Percentiles rank a stretch among this genome's conserved stretches.
Evolutionary conservation across 2,329 filamentous ascomycete genomes (phyloP).

Genomic region (Zelopaecilomyces penicillatus): DNA sequence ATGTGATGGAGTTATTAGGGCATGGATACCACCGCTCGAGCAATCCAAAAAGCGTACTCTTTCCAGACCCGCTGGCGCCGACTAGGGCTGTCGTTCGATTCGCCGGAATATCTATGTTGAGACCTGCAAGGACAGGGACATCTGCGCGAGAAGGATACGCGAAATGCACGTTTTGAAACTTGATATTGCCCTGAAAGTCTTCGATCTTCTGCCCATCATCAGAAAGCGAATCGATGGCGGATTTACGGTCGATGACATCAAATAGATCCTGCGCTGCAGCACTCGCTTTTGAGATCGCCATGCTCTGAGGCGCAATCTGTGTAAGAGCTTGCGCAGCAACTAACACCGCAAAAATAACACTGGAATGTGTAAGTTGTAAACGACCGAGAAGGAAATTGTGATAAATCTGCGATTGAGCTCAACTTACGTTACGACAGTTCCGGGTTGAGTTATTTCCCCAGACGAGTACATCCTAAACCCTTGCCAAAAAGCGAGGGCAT

Average conservation of each 20-base stretch:
- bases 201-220: slow-evolving; percentile 22
- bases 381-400: slow-evolving; percentile 24
- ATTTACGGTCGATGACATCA: slow-evolving; percentile 36
- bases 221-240: slow-evolving; percentile 34
- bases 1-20: slow-evolving; percentile 32
- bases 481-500: slow-evolving; percentile 44
- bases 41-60: slow-evolving; percentile 49
- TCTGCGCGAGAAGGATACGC: slow-evolving; percentile 49
- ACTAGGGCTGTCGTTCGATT: slow-evolving; percentile 46
- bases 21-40: slow-evolving; percentile 53
- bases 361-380: not conserved
- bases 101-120: slow-evolving; percentile 35
- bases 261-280: slow-evolving; percentile 40
- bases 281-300: slow-evolving; percentile 37
- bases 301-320: slow-evolving; percentile 37
- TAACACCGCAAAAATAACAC: slow-evolving; percentile 39
- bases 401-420: slow-evolving; percentile 34
- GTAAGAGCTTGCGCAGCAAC: slow-evolving; percentile 38
- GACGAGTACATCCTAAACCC: slow-evolving; percentile 37
- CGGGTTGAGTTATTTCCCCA: slow-evolving; percentile 36
- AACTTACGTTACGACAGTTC: slow-evolving; percentile 38
- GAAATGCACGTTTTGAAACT: slow-evolving; percentile 41
- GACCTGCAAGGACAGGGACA: slow-evolving; percentile 33
- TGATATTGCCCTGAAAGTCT: slow-evolving; percentile 35
- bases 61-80: slow-evolving; percentile 49